Evolutionary conservation across 805 yeast genomes (phyloP), one percentile per base, ranked within the genome.

Genomic region (Ogataea thermomethanolica): DNA sequence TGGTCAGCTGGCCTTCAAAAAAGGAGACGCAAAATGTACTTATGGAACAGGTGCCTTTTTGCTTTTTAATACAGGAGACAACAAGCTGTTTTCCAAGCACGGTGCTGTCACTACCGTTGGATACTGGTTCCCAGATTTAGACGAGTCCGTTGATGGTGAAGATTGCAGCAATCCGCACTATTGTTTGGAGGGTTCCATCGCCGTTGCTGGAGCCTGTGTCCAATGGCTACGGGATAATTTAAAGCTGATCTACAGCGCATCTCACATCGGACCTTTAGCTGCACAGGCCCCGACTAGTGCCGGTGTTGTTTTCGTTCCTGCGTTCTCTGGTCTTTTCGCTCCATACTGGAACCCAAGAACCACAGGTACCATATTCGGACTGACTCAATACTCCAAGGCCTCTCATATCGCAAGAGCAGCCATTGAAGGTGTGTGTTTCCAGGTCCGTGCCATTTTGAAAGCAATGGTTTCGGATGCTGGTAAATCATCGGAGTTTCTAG

Each of bases 331-430:
- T 7, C 70, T 90, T 41, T 90, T 86, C 64, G 95, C 96, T 3
- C 98, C 98, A 14, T 88, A 90, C 67, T 90, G 98, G 98, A 88
- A 86, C 58, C 77, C 90, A 10, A 86, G 85, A 38, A 88, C 96
- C 6, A 78, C 95, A 48, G 98, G 97, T 35, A 83, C 96, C 25
- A 84, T 91, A 32, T 81, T 89, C 61, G 98, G 98, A 27, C 75
- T 90, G 70, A 87, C 96, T 5, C 95, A 88, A 61, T 88, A 79
- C 65, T 84, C 96, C n/a, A 75, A 83, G n/a, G 81, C 93, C 12
- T 78, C 89, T 11, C 97, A 91, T 65, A 81, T 90, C 56, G 95
- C 95, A 8, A 76, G 96, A 50, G 97, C 97, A 3, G 95, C 96
- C 9, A 74, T 90, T 44, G 97, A 91, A 61, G 96, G 96, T 49